Conservation (phyloP, 176 grass and related monocot genomes). For the Melocanna baccifera region DNA sequence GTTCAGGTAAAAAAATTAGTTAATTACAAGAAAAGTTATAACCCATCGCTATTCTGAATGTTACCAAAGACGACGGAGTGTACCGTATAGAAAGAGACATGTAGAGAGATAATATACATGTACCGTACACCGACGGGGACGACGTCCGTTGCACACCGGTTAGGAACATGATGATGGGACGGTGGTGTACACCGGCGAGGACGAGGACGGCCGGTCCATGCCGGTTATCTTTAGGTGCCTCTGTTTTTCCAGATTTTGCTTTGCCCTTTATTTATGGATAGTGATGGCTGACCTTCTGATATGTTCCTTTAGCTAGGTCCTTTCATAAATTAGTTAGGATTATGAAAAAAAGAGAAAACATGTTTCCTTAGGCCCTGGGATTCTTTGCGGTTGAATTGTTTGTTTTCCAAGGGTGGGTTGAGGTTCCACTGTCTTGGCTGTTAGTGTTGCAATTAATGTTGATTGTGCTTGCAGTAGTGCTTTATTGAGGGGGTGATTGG, state of each 20-base stretch:
- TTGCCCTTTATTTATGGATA: constrained; percentile 21
- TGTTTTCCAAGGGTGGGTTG: background rate
- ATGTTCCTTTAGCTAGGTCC: background rate
- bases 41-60: too few species aligned
- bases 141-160: too few species aligned
- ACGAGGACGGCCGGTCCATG: too few species aligned
- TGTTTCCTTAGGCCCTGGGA: background rate
- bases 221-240: background rate
- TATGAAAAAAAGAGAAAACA: background rate
- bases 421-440: background rate
- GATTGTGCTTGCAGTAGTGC: background rate
- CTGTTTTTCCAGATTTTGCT: constrained; percentile 17
- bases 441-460: background rate
- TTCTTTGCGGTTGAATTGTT: background rate
- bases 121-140: too few species aligned
- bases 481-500: too few species aligned
- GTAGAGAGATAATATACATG: too few species aligned
- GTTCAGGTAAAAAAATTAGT: too few species aligned
- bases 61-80: too few species aligned
- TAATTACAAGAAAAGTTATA: too few species aligned
- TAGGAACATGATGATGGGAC: too few species aligned
- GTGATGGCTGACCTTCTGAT: constrained; percentile 45
- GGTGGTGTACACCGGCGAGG: too few species aligned
- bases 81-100: too few species aligned
- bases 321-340: constrained; percentile 8